A percentile compares a stretch with the other conserved stretches of the same genome.
Evolutionary conservation across 352 stramenopile genomes (phyloP).

Genomic region (Globisporangium ultimum): DNA sequence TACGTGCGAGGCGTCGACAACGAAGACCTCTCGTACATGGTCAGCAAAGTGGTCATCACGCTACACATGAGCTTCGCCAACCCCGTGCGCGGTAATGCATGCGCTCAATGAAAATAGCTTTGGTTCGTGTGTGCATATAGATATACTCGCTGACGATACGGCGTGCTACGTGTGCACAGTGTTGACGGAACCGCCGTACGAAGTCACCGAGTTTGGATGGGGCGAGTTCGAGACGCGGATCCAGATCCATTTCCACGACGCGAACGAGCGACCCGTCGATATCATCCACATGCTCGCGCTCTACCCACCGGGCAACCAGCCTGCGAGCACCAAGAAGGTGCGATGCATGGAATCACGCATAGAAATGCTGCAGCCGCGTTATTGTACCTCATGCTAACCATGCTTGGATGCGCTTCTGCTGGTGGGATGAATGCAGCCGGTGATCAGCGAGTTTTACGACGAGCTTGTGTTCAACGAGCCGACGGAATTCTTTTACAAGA

Average conservation of each 20-base stretch:
- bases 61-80: slow-evolving; percentile 96
- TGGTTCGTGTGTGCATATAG: too few relatives aligned
- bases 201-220: slow-evolving; percentile 96
- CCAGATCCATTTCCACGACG: slow-evolving; percentile 95
- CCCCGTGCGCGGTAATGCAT: slow-evolving; percentile 72
- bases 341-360: neutral
- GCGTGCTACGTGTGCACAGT: slow-evolving; percentile 43
- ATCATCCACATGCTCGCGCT: slow-evolving; percentile 88
- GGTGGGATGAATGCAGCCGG: slow-evolving; percentile 53
- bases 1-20: slow-evolving; percentile 92
- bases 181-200: slow-evolving; percentile 93
- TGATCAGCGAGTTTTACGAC: slow-evolving; percentile 96
- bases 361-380: neutral
- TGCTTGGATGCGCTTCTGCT: neutral
- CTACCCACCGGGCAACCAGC: slow-evolving; percentile 80
- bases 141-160: too few relatives aligned
- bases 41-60: slow-evolving; percentile 97
- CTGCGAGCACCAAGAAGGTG: slow-evolving; percentile 90
- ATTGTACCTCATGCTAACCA: neutral
- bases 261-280: slow-evolving; percentile 88
- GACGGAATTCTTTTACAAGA: slow-evolving; percentile 94
- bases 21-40: slow-evolving; percentile 93
- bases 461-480: slow-evolving; percentile 98
- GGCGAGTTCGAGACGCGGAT: slow-evolving; percentile 98
- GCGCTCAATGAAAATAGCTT: too few relatives aligned